Conservation (phyloP, 768 basidiomycete species). For the Mycena filopes region DNA sequence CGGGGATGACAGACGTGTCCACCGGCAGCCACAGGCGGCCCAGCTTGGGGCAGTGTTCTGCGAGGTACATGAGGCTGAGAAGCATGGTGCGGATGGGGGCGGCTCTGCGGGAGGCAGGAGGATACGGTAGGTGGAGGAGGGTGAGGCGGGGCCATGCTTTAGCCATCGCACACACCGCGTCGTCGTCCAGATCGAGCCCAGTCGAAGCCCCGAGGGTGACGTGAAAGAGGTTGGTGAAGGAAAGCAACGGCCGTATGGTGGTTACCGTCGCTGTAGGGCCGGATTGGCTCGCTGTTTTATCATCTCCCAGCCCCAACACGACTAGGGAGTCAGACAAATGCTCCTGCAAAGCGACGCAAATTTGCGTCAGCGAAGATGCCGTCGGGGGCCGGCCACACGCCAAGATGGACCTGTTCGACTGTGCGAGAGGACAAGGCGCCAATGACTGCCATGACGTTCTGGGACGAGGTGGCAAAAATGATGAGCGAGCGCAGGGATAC, state of each 20-base stretch:
- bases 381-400: background rate
- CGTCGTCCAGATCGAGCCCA: background rate
- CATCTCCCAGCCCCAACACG: too few relatives aligned
- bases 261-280: background rate
- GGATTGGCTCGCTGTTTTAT: background rate
- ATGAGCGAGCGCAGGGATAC: background rate
- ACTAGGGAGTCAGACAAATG: background rate
- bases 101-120: background rate
- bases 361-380: background rate
- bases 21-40: background rate
- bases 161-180: background rate
- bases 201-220: background rate
- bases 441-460: background rate
- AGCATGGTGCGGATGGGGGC: background rate
- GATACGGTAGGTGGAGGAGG: background rate
- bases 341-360: background rate
- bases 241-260: background rate
- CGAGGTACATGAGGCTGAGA: background rate
- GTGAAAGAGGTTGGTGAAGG: background rate
- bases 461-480: background rate
- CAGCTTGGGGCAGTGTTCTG: background rate
- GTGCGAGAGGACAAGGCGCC: background rate
- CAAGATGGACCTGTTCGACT: background rate
- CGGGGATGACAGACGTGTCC: background rate
- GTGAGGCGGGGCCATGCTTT: background rate